Conservation (phyloP, 306 rosid genomes). For the Cucurbita pepo region DNA sequence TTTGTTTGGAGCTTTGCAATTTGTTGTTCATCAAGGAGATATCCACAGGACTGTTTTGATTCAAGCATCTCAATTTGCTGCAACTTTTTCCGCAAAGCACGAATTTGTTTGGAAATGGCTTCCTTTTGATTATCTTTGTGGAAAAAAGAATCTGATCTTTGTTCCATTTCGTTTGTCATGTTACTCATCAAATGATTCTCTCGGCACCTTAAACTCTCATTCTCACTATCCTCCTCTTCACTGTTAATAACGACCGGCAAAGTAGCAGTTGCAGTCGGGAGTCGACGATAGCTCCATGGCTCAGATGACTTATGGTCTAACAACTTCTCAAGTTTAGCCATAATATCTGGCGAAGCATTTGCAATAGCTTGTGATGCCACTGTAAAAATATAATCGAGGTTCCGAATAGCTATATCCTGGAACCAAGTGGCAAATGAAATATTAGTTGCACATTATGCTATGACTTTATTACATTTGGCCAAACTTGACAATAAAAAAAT, state of each 20-base stretch:
- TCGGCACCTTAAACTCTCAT: conserved; percentile 38
- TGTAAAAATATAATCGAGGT: conserved; percentile 64
- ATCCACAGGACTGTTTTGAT: conserved; percentile 57
- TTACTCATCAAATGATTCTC: conserved; percentile 26
- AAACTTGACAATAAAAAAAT: background rate
- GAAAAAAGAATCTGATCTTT: conserved; percentile 44
- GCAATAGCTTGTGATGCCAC: conserved; percentile 61
- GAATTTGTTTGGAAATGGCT: conserved; percentile 38
- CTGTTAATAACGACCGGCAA: conserved; percentile 63
- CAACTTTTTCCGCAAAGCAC: conserved; percentile 76
- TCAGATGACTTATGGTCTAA: conserved; percentile 77
- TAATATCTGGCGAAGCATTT: conserved; percentile 47
- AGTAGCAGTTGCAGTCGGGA: conserved; percentile 87
- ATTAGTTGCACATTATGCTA: background rate
- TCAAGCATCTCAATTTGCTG: conserved; percentile 98
- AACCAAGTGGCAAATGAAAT: conserved; percentile 2
- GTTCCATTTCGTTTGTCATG: conserved; percentile 28
- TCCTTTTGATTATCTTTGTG: conserved; percentile 32
- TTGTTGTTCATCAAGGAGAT: conserved; percentile 83
- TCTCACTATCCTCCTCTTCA: conserved; percentile 74
- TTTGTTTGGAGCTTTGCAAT: conserved; percentile 65
- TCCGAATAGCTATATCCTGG: conserved; percentile 80
- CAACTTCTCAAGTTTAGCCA: conserved; percentile 58
- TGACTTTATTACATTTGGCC: background rate
- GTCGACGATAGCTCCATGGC: conserved; percentile 73